Evolutionary conservation across 768 basidiomycete genomes (phyloP), one percentile per base, ranked within the genome.

Genomic region (Boletus eberwhitei): DNA sequence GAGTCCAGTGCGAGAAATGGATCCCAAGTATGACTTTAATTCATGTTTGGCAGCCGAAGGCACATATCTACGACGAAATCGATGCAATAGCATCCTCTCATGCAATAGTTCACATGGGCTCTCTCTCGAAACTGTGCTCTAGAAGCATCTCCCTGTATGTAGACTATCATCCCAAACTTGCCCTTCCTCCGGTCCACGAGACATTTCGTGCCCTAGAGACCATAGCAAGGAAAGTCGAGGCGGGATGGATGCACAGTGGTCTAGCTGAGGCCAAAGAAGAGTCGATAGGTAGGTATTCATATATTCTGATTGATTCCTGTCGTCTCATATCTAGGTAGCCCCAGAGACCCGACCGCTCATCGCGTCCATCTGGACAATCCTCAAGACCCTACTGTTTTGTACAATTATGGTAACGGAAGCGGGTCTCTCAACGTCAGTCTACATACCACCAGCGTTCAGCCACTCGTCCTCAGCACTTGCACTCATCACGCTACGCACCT

Each of bases 311-410:
- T 21, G 32, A 34, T 9, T 0, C 17, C 5, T 17, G 8, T 31
- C 13, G 14, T 42, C 59, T 68, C 53, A 68, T 24, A 0, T 49
- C 35, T 35, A 43, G 32, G 38, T 55, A 82, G 81, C 74, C 8
- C 69, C 74, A 16, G 76, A 77, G 35, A 75, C 78, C 0, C 77
- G 73, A 31, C 73, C 76, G 24, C 55, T 81, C 19, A 66, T 75
- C 3, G 77, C 75, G n/a, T 70, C 75, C 24, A 74, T 85, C 9
- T 93, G 90, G 90, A 72, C 73, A 2, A 75, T 80, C 24, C 76
- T 90, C 62, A 93, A 91, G 69, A 88, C 85, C 0, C 66, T 90
- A 0, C 73, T 93, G n/a, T 93, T 93, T 69, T 79, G 81, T 26
- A 80, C 71, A 4, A 75, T 91, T 41, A 86, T 90, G 84, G 68